Conservation (phyloP, 1,284 basidiomycete genomes). For the Quambalaria eucalypti region DNA sequence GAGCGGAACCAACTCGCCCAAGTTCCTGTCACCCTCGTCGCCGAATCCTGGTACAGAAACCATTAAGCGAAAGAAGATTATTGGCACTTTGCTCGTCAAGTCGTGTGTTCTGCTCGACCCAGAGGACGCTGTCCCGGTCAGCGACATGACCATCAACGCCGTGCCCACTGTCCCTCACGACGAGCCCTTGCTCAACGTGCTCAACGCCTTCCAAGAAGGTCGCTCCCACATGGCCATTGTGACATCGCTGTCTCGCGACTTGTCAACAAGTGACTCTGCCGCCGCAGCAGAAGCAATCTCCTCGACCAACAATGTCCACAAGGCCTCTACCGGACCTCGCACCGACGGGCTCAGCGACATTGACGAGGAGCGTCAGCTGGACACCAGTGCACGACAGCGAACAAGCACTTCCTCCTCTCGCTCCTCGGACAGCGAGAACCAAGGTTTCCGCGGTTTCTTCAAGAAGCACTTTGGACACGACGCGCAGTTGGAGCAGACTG, state of each 20-base stretch:
- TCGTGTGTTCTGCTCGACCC: conserved; percentile 81
- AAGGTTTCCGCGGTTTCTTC: conserved; percentile 8
- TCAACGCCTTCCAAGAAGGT: conserved; percentile 84
- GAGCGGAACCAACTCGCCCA: not conserved
- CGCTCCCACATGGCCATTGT: conserved; percentile 86
- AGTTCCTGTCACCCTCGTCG: not conserved
- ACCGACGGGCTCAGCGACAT: conserved; percentile 23
- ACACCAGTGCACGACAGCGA: not conserved
- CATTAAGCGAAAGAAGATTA: conserved; percentile 58
- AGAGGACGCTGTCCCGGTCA: conserved; percentile 52
- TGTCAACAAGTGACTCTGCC: conserved; percentile 47
- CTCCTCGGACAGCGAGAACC: not conserved
- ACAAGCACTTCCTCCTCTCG: not conserved
- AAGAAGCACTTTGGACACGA: conserved; percentile 23
- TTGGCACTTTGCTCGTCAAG: conserved; percentile 73
- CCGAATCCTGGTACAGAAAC: conserved; percentile 5
- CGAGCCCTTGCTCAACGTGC: conserved; percentile 72
- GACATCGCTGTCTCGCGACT: conserved; percentile 43
- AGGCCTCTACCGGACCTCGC: conserved; percentile 7
- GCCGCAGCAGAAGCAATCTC: conserved; percentile 29
- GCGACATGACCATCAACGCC: conserved; percentile 55
- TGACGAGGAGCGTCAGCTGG: conserved; percentile 33
- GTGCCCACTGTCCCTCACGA: conserved; percentile 76
- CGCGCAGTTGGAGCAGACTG: conserved; percentile 61
- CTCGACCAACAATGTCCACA: conserved; percentile 4